These are phyloP conservation scores for Dipteronia sinensis DNA, from an alignment of 345 rosid genomes.

Conservation along the genomic window DNA sequence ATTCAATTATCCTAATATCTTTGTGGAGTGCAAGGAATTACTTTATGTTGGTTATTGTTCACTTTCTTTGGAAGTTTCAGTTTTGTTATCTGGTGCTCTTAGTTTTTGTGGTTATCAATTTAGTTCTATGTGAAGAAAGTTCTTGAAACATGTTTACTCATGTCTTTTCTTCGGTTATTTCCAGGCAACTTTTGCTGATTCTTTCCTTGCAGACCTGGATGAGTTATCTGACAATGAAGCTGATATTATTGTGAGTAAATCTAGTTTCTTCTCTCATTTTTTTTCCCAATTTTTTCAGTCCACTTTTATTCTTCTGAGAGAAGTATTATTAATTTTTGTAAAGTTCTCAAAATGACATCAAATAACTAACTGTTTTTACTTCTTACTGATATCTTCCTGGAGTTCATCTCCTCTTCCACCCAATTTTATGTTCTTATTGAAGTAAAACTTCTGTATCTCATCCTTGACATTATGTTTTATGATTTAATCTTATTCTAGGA, in stretches of 20 bases:
- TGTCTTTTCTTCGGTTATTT: slow-evolving; percentile 12
- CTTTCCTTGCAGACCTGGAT: slow-evolving; percentile 94
- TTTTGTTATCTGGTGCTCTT: background rate
- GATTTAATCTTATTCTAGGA: slow-evolving; percentile 41
- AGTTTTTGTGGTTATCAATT: background rate
- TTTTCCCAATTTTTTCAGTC: background rate
- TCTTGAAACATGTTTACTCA: background rate
- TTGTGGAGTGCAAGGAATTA: background rate
- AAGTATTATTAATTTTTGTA: background rate
- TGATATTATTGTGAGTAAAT: slow-evolving; percentile 50
- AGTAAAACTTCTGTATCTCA: background rate
- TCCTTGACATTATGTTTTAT: background rate
- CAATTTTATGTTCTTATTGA: background rate
- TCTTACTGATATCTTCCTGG: background rate
- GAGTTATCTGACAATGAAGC: slow-evolving; percentile 94
- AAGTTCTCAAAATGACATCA: background rate
- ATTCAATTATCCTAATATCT: background rate
- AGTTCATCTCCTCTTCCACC: background rate
- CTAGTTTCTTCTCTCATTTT: background rate
- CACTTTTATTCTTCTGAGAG: background rate
- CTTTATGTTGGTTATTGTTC: background rate
- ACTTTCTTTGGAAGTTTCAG: background rate
- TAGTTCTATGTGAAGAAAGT: background rate
- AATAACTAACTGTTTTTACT: background rate
- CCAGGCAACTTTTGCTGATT: slow-evolving; percentile 90